These are phyloP conservation scores for Gossypium schwendimanii DNA, from an alignment of 441 rosid species.

Conservation along the genomic window DNA sequence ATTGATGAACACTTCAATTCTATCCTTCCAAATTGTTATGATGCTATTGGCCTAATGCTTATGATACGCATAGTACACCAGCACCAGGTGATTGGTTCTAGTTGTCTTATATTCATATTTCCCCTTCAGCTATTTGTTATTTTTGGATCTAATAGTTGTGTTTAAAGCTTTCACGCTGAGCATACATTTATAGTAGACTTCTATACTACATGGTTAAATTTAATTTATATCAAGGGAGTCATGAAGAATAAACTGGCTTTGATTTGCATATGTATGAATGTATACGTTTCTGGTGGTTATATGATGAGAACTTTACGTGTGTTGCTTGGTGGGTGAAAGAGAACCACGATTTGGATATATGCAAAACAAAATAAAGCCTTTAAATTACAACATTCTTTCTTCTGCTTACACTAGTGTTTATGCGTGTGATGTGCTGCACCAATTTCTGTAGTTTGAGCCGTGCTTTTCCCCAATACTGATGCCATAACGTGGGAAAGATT, in stretches of 20 bases:
- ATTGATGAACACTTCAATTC: constrained; percentile 91
- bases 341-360: neutral
- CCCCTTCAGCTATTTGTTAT: neutral
- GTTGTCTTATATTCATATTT: neutral
- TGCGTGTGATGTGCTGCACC: neutral
- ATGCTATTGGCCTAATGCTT: constrained; percentile 97
- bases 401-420: neutral
- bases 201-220: neutral
- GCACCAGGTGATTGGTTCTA: constrained; percentile 66
- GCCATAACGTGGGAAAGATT: neutral
- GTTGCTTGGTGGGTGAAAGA: neutral
- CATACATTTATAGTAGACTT: neutral
- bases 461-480: neutral
- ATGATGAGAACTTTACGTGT: neutral
- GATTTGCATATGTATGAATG: neutral
- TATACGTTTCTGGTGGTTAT: neutral
- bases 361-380: neutral
- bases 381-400: neutral
- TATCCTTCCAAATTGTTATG: constrained; percentile 80
- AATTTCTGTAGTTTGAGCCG: neutral
- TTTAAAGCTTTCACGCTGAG: neutral
- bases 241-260: neutral
- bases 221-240: neutral
- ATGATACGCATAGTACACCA: constrained; percentile 97
- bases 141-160: neutral